Evolutionary conservation across 371 early-diverging fungal species (phyloP).

Genomic region (Coemansia sp.): DNA sequence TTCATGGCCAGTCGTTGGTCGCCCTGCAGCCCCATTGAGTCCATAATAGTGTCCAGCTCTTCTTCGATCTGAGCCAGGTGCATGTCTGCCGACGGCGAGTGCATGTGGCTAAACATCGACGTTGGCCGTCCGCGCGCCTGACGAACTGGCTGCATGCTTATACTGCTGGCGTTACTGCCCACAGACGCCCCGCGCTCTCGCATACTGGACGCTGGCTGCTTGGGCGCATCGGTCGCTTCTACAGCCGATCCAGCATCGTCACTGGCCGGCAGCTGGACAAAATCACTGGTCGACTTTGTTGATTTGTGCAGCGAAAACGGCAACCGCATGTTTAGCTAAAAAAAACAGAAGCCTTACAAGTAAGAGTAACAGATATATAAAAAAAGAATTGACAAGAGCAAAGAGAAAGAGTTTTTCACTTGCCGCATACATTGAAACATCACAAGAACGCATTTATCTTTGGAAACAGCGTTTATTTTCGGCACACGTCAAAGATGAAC

Average conservation of each 20-base stretch:
- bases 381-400: neutral
- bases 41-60: slow-evolving; percentile 48
- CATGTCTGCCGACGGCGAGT: slow-evolving; percentile 28
- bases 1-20: slow-evolving; percentile 43
- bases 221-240: neutral
- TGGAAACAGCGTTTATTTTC: too few relatives aligned
- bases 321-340: slow-evolving; percentile 27
- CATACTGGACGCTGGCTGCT: neutral
- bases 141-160: neutral
- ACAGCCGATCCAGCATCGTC: neutral
- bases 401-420: neutral
- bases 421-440: too few relatives aligned
- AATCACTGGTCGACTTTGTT: slow-evolving; percentile 38
- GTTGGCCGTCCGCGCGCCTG: slow-evolving; percentile 19
- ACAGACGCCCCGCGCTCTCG: slow-evolving; percentile 37
- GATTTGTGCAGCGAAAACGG: slow-evolving; percentile 30
- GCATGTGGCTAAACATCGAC: slow-evolving; percentile 12
- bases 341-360: neutral
- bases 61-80: slow-evolving; percentile 44
- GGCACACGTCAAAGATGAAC: too few relatives aligned
- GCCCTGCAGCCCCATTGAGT: slow-evolving; percentile 38
- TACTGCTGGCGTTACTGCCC: slow-evolving; percentile 19
- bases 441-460: too few relatives aligned
- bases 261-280: slow-evolving; percentile 26
- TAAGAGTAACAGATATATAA: neutral